Evolutionary conservation across 2,329 filamentous ascomycete species (phyloP).

Genomic region (Hirsutella minnesotensis): DNA sequence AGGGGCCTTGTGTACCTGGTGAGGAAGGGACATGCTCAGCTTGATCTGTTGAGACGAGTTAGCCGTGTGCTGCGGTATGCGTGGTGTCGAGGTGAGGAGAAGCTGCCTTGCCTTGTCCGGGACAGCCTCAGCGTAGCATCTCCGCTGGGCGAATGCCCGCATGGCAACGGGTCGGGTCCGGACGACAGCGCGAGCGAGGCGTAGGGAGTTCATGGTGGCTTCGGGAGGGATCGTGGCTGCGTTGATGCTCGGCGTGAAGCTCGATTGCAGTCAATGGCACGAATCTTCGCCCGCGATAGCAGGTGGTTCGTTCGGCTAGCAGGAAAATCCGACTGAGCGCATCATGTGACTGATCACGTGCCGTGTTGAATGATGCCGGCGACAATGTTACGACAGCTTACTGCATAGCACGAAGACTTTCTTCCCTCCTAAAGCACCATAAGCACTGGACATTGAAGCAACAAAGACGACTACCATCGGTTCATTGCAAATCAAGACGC

Average conservation of each 20-base stretch:
- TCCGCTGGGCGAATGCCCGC: slow-evolving; percentile 66
- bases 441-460: too few relatives aligned
- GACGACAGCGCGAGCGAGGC: slow-evolving; percentile 82
- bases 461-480: too few relatives aligned
- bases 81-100: slow-evolving; percentile 11
- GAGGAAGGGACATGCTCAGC: slow-evolving; percentile 93
- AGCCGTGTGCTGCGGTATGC: slow-evolving; percentile 9
- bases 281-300: slow-evolving; percentile 34
- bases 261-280: slow-evolving; percentile 30
- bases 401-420: too few relatives aligned
- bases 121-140: slow-evolving; percentile 83
- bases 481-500: too few relatives aligned
- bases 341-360: slow-evolving; percentile 23
- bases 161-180: slow-evolving; percentile 69
- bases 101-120: slow-evolving; percentile 57
- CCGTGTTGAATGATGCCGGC: neutral
- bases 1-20: slow-evolving; percentile 64
- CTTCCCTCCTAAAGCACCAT: too few relatives aligned
- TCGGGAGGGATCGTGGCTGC: slow-evolving; percentile 33
- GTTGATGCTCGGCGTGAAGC: slow-evolving; percentile 31
- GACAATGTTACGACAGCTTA: too few relatives aligned
- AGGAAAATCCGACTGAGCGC: slow-evolving; percentile 24
- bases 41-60: slow-evolving; percentile 54
- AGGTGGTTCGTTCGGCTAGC: slow-evolving; percentile 27
- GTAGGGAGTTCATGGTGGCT: slow-evolving; percentile 81